A percentile compares a stretch with the other conserved stretches of the same genome.
phyloP scores from a whole-genome alignment of 2,329 filamentous ascomycete species.

The Falciphora oryzae region DNA sequence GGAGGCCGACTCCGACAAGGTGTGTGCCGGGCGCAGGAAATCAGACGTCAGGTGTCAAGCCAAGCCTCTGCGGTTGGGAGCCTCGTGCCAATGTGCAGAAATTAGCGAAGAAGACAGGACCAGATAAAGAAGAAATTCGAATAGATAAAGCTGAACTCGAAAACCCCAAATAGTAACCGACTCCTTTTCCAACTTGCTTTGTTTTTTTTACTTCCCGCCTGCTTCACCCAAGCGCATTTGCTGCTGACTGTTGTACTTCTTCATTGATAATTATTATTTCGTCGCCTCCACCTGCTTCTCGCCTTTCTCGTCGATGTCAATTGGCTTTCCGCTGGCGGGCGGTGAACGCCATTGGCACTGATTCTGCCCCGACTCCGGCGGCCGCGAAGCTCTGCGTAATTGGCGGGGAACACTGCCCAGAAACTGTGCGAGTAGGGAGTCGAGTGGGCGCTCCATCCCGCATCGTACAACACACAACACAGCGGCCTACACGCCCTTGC shows the following conservation, averaged over 20 bases:
- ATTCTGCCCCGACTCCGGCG: slow-evolving; percentile 6
- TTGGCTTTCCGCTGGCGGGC: not conserved
- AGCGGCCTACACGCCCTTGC: not conserved
- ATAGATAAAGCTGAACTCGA: not conserved
- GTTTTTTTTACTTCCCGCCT: not conserved
- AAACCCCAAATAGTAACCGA: not conserved
- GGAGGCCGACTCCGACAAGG: slow-evolving; percentile 1
- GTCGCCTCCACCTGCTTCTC: not conserved
- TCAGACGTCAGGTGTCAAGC: not conserved
- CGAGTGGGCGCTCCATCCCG: not conserved
- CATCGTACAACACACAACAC: not conserved
- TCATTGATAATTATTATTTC: not conserved
- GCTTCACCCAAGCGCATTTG: not conserved
- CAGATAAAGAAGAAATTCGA: not conserved
- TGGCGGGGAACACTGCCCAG: not conserved
- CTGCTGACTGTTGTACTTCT: too few species aligned
- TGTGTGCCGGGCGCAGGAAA: not conserved
- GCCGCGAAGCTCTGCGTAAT: not conserved
- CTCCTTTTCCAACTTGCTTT: too few species aligned
- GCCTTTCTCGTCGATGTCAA: not conserved
- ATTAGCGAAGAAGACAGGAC: not conserved
- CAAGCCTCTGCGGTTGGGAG: not conserved
- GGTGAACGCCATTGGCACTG: not conserved
- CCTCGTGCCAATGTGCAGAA: not conserved
- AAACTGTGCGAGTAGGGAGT: not conserved